phyloP scores from a whole-genome alignment of 345 rosid genomes.

The Arabidopsis arenosa region DNA sequence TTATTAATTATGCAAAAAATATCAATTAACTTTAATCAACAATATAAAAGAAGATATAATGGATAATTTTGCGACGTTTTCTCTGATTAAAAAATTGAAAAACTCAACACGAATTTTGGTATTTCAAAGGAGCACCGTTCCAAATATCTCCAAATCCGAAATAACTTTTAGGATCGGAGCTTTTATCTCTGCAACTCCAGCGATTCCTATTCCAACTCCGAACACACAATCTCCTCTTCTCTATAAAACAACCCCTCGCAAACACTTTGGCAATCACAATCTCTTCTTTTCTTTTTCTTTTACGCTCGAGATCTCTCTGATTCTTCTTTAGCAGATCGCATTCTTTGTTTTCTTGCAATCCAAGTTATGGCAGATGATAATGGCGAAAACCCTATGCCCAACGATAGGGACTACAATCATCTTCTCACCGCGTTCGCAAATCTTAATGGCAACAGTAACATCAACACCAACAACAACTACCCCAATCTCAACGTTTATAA shows the following conservation, averaged over 20 bases:
- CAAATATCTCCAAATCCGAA: neutral
- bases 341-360: conserved; percentile 3
- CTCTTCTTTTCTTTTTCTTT: neutral
- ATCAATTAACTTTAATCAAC: no score
- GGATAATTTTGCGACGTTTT: no score
- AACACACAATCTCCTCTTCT: neutral
- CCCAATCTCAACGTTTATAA: neutral
- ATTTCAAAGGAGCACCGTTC: conserved; percentile 2
- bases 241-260: neutral
- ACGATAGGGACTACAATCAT: neutral
- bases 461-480: neutral
- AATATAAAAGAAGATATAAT: no score
- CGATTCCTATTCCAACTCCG: neutral
- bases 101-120: neutral
- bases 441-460: no score
- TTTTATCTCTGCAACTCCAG: neutral
- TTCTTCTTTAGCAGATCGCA: neutral
- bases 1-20: no score
- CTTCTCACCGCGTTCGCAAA: no score
- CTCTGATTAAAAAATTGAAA: no score
- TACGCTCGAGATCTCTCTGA: neutral
- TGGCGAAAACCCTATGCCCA: neutral
- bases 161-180: neutral
- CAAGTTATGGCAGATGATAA: neutral
- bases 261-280: neutral